A percentile compares a stretch with the other conserved stretches of the same genome.
Conservation (phyloP, 495 filamentous ascomycete species). For the Aspergillus carlsbadensis region DNA sequence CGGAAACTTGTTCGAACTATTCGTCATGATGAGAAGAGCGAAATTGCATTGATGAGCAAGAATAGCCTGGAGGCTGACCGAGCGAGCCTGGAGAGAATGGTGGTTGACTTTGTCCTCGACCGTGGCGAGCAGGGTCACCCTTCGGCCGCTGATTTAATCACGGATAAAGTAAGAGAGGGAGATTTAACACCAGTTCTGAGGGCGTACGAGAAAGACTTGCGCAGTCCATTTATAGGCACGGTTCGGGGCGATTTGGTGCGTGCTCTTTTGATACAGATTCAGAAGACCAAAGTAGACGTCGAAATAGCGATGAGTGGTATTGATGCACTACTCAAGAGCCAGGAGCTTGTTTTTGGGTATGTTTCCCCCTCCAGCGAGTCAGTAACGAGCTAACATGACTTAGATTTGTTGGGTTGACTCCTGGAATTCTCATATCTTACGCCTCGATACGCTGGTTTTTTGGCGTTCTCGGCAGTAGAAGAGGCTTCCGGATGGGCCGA, state of each 20-base stretch:
- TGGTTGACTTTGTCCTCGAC: slow-evolving; percentile 87
- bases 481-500: slow-evolving; percentile 58
- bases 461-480: slow-evolving; percentile 63
- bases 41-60: slow-evolving; percentile 93
- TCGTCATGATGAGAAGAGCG: slow-evolving; percentile 82
- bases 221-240: slow-evolving; percentile 74
- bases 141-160: slow-evolving; percentile 58
- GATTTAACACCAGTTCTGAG: slow-evolving; percentile 88
- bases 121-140: slow-evolving; percentile 53
- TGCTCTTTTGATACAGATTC: slow-evolving; percentile 89
- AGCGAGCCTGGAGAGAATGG: slow-evolving; percentile 93
- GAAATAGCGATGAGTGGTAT: slow-evolving; percentile 95
- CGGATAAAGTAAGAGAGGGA: slow-evolving; percentile 78
- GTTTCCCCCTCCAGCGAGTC: not conserved
- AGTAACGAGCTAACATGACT: slow-evolving; percentile 21
- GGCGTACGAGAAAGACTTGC: slow-evolving; percentile 86
- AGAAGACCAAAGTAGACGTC: slow-evolving; percentile 98
- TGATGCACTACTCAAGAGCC: slow-evolving; percentile 86
- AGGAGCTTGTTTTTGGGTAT: slow-evolving; percentile 91
- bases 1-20: slow-evolving; percentile 87
- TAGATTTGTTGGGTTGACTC: slow-evolving; percentile 86
- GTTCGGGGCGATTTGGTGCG: slow-evolving; percentile 83
- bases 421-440: slow-evolving; percentile 80
- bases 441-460: slow-evolving; percentile 70
- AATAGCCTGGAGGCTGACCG: slow-evolving; percentile 85